Conservation (phyloP, 768 basidiomycete genomes). For the Daedaleopsis nitida region DNA sequence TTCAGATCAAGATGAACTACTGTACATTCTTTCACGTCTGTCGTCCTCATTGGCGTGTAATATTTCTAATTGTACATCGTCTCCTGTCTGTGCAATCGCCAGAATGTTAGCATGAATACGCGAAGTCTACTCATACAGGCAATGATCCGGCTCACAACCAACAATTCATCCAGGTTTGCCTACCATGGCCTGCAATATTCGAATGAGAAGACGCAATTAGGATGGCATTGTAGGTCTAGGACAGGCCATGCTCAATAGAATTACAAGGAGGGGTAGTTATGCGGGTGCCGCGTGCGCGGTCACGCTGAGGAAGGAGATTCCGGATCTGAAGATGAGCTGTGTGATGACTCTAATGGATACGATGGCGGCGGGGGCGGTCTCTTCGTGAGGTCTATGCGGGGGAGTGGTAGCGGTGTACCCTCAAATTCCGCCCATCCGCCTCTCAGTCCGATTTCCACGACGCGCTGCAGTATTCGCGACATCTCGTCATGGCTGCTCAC, state of each 20-base stretch:
- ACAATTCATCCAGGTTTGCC: too few relatives aligned
- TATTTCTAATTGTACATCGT: too few relatives aligned
- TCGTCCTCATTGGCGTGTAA: too few relatives aligned
- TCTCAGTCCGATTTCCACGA: slow-evolving; percentile 68
- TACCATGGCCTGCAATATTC: too few relatives aligned
- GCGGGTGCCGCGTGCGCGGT: not conserved
- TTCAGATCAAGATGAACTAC: too few relatives aligned
- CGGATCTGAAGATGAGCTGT: not conserved
- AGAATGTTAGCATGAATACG: too few relatives aligned
- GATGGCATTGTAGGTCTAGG: not conserved
- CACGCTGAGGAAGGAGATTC: not conserved
- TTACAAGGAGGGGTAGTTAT: not conserved
- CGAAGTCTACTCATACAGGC: too few relatives aligned
- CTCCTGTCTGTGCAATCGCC: too few relatives aligned
- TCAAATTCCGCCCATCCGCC: slow-evolving; percentile 69
- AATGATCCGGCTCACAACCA: too few relatives aligned
- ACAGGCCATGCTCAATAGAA: not conserved
- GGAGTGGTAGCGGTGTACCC: slow-evolving; percentile 54
- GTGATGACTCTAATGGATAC: not conserved
- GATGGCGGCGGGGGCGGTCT: not conserved
- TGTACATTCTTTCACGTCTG: too few relatives aligned
- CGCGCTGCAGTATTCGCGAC: slow-evolving; percentile 60
- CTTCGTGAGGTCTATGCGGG: slow-evolving; percentile 40
- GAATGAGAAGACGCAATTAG: not conserved
- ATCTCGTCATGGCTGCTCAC: slow-evolving; percentile 64